A percentile compares a stretch with the other conserved stretches of the same genome.
Evolutionary conservation across 345 rosid genomes (phyloP).

Genomic region (Raphanus sativus): DNA sequence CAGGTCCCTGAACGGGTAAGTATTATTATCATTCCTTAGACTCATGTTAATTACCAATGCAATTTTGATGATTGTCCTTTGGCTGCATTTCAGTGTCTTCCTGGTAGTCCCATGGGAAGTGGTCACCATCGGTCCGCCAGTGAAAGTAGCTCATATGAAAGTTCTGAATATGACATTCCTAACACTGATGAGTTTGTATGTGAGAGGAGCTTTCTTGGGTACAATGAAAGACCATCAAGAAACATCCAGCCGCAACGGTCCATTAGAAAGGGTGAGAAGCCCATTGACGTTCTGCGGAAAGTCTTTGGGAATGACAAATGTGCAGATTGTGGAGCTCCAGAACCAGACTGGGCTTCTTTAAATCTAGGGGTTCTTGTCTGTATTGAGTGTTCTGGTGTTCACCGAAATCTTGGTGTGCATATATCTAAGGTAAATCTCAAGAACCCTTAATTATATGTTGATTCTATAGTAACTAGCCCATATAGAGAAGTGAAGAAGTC

Average conservation of each 20-base stretch:
- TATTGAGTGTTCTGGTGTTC: constrained; percentile 99
- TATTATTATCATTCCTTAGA: constrained; percentile 10
- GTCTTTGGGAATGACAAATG: constrained; percentile 93
- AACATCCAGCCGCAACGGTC: constrained; percentile 68
- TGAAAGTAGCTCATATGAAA: constrained; percentile 96
- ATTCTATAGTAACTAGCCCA: not conserved
- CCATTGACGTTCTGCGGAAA: constrained; percentile 71
- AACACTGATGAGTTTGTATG: constrained; percentile 70
- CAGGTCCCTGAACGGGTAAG: constrained; percentile 92
- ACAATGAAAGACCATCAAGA: constrained; percentile 68
- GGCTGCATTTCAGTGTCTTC: constrained; percentile 60
- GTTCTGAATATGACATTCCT: constrained; percentile 86
- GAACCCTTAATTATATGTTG: constrained; percentile 7
- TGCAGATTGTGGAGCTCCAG: constrained; percentile 98
- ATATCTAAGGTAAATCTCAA: constrained; percentile 71
- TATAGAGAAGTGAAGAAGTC: not conserved
- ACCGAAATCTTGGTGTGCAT: constrained; percentile 98
- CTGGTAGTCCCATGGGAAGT: constrained; percentile 82
- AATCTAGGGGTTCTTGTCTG: constrained; percentile 96
- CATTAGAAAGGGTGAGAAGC: constrained; percentile 74
- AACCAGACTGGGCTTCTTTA: constrained; percentile 99
- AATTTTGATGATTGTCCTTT: constrained; percentile 31
- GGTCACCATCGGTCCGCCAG: constrained; percentile 93
- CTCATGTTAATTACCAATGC: not conserved
- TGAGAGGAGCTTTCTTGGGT: constrained; percentile 62